Evolutionary conservation across 352 stramenopile genomes (phyloP), one percentile per base, ranked within the genome.

Genomic region (Globisporangium takayamanum): DNA sequence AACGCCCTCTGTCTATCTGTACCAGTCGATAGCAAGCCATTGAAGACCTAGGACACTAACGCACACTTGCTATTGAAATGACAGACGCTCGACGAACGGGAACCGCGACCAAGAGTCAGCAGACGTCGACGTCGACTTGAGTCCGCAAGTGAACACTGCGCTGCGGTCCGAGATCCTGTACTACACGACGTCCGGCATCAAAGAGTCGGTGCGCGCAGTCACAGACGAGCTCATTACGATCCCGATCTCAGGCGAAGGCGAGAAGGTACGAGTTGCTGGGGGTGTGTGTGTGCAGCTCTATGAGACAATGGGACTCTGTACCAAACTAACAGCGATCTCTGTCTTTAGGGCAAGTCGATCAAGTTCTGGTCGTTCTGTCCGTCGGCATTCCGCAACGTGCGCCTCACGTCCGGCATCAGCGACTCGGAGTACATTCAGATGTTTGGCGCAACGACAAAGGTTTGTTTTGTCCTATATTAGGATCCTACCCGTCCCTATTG

Each of bases 101-200:
- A 85, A 74, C 47, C 73, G 66, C 55, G 67, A 66, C 14, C 57
- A 88, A 25, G 78, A 89, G 49, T 89, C 79, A 5, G 79, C 80
- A 0, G 83, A 95, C 62, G 78, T 93, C 11, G 84, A 94, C 62
- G 83, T 95, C 10, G 84, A 94, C 41, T 61, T 95, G 57, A 92
- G 83, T 48, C 88, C 86, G 12, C 88, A 96, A 56, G 75, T 92
- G 58, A 96, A 96, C 68, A 81, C 83, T n/a, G 88, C 87, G 2
- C 57, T 96, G 50, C 79, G 87, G 5, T 92, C 80, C 1, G 88
- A 96, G 59, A 94, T 96, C 62, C 55, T 96, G 56, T 93, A 91
- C 69, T 96, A 95, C 73, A 95, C 87, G 7, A 96, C 88, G 16
- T 92, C 80, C 33, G 88, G 88, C 15, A 95, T 96, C 64, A 94